A percentile compares a stretch with the other conserved stretches of the same genome.
phyloP scores from a whole-genome alignment of 768 basidiomycete genomes.

The Russula sp. region DNA sequence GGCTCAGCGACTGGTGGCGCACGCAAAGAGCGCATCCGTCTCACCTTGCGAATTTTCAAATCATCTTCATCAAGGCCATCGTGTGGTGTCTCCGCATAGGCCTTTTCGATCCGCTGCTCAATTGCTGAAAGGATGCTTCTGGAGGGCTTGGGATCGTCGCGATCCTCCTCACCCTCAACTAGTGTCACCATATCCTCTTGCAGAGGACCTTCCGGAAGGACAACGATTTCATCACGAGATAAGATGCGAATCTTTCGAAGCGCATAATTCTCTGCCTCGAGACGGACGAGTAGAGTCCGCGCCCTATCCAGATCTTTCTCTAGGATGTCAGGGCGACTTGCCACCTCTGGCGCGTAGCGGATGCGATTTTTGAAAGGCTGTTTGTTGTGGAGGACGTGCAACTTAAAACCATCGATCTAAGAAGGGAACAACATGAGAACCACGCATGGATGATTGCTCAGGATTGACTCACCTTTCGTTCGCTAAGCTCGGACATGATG shows the following conservation, averaged over 20 bases:
- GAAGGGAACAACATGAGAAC: slow-evolving; percentile 5
- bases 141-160: slow-evolving; percentile 48
- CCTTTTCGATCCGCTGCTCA: slow-evolving; percentile 72
- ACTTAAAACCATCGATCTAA: slow-evolving; percentile 91
- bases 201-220: slow-evolving; percentile 21
- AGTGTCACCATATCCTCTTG: slow-evolving; percentile 23
- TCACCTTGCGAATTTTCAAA: slow-evolving; percentile 67
- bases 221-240: slow-evolving; percentile 22
- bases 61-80: slow-evolving; percentile 59
- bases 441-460: background rate
- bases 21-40: slow-evolving; percentile 25
- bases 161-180: slow-evolving; percentile 30
- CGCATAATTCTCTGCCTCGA: slow-evolving; percentile 64
- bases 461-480: slow-evolving; percentile 61
- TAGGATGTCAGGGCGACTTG: slow-evolving; percentile 74
- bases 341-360: slow-evolving; percentile 76
- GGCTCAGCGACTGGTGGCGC: slow-evolving; percentile 19
- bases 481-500: slow-evolving; percentile 68
- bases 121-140: slow-evolving; percentile 74
- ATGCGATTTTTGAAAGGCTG: slow-evolving; percentile 73
- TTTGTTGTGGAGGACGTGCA: slow-evolving; percentile 80
- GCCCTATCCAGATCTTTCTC: slow-evolving; percentile 75
- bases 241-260: slow-evolving; percentile 41
- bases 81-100: slow-evolving; percentile 63
- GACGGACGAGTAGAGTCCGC: slow-evolving; percentile 59